Base-by-base conservation (phyloP, 352 stramenopile genomes). In the Elongisporangium prolatum region DNA sequence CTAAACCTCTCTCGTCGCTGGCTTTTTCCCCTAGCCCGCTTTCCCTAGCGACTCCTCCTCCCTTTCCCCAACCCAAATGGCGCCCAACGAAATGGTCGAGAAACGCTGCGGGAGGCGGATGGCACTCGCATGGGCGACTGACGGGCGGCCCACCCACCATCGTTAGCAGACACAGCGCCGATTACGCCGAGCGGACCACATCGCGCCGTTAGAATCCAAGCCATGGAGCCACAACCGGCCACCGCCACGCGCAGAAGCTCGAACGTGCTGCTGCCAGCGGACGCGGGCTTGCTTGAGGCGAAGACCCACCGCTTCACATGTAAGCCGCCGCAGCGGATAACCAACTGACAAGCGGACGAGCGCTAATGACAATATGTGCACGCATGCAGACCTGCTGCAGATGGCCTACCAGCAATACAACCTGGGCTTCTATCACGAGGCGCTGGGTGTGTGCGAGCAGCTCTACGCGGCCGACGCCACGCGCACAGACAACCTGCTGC, bases 401-500 rank as follows among this genome's bases (percentile, higher is more conserved):
- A 58, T 90, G 21, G 88, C 88, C 18, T 86, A 96, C 50, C 74
- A 91, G 54, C 82, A 96, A 48, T 96, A 96, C 67, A 64, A 73
- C 71, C 76, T 86, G 81, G 91, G 95, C 20, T 90, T 87, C 63
- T 97, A 97, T 68, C 84, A 82, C 21, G 87, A 96, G 37, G 85
- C 86, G 28, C 67, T 96, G 57, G 68, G 65, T 1, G 59, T 94
- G 17, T 97, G 91, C 63, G 88, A 97, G 59, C 75, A 95, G 48
- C 74, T 98, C 28, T 98, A 98, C 68, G 74, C 88, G 47, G 73
- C 76, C 34, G 87, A 97, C 62, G 77, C 91, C 10, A 91, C 76
- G 52, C 86, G 90, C 38, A 89, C 86, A 1, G 94, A 98, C 60
- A 97, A 97, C 60, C 66, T 98, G 21, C 68, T 98, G 51, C 81